Conservation (phyloP, 352 stramenopile species). For the Phytophthora hibernalis region DNA sequence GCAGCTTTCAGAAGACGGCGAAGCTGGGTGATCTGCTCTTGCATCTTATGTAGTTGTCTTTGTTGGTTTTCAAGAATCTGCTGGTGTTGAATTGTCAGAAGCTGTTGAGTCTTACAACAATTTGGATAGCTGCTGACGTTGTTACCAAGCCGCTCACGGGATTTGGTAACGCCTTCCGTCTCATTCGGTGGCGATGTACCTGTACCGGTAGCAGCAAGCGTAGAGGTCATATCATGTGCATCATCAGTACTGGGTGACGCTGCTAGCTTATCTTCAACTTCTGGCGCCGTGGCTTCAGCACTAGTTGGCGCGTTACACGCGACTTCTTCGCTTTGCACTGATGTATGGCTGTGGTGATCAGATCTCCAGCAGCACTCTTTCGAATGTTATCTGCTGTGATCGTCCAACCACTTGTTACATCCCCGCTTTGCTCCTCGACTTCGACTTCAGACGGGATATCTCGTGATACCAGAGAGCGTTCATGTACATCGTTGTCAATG, state of each 20-base stretch:
- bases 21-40: conserved; percentile 72
- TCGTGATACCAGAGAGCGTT: not conserved
- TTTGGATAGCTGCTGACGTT: conserved; percentile 36
- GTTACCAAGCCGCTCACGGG: conserved; percentile 14
- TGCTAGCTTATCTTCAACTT: conserved; percentile 11
- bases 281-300: not conserved
- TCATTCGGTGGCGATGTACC: conserved; percentile 8
- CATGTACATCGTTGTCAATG: conserved; percentile 10
- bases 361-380: conserved; percentile 6
- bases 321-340: conserved; percentile 9
- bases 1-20: conserved; percentile 46
- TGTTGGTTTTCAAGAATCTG: conserved; percentile 83
- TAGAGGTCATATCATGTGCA: conserved; percentile 9
- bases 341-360: conserved; percentile 17
- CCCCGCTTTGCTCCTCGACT: conserved; percentile 22
- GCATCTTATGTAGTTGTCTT: conserved; percentile 72
- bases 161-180: conserved; percentile 1
- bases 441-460: not conserved
- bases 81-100: conserved; percentile 78
- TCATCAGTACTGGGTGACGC: not conserved
- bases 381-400: conserved; percentile 27
- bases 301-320: not conserved
- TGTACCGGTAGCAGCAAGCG: conserved; percentile 5
- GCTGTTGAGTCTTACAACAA: conserved; percentile 72
- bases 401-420: conserved; percentile 34